Percentiles rank a stretch among this genome's conserved stretches.
Conservation (phyloP, 768 basidiomycete species). For the Myochromella boudieri region DNA sequence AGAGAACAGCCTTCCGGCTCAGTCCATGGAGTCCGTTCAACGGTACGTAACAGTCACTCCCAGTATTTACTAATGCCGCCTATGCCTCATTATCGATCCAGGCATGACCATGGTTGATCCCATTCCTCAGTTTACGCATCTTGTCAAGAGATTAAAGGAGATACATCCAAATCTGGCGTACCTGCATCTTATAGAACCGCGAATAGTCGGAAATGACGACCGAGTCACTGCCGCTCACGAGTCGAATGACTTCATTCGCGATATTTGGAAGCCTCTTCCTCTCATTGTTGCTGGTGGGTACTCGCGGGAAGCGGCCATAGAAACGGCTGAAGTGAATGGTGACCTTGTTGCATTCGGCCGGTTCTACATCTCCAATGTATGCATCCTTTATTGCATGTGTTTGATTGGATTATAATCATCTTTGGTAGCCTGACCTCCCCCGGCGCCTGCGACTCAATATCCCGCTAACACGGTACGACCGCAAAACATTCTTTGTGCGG, state of each 20-base stretch:
- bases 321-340: constrained; percentile 29
- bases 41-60: too few species aligned
- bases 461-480: constrained; percentile 26
- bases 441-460: constrained; percentile 28
- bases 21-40: constrained; percentile 53
- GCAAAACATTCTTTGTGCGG: constrained; percentile 30
- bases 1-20: constrained; percentile 54
- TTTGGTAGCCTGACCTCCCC: constrained; percentile 37
- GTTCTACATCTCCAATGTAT: constrained; percentile 32
- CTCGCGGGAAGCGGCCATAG: constrained; percentile 29
- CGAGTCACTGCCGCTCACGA: background rate
- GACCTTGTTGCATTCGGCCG: constrained; percentile 31
- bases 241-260: constrained; percentile 12
- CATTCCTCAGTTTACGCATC: constrained; percentile 50
- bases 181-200: constrained; percentile 15
- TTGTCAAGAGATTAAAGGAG: constrained; percentile 40
- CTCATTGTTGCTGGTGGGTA: constrained; percentile 37
- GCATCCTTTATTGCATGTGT: constrained; percentile 16
- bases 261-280: constrained; percentile 7
- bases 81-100: too few species aligned
- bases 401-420: background rate
- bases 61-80: too few species aligned
- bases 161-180: constrained; percentile 30
- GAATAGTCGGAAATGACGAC: background rate
- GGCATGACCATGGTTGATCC: constrained; percentile 24